Evolutionary conservation across 164 flowering plant genomes (phyloP), one percentile per base, ranked within the genome.

Genomic region (Houttuynia cordata): DNA sequence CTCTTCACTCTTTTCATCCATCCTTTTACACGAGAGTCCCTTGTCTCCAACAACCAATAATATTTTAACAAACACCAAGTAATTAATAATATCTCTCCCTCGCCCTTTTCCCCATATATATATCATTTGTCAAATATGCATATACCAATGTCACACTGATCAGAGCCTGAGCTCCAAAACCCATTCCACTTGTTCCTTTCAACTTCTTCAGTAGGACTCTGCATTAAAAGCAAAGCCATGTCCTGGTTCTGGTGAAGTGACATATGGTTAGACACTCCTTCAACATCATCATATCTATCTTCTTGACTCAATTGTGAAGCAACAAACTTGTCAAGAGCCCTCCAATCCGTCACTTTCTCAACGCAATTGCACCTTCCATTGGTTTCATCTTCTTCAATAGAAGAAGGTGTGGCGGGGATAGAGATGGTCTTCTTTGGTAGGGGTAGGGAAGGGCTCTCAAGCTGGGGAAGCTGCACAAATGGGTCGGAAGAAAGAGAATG

Each of bases 291-390:
- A 64, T 51, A 71, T 58, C 73, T 63, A 30, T 80, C 80, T 62
- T 75, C 88, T n/a, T 90, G 93, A 58, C 97, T 91, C 79, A 87
- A 56, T 64, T 91, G 97, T 18, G 97, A 87, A 14, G 98, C 98
- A 22, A 89, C 96, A 74, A 92, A 85, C 82, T 79, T 87, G 71
- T 92, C 98, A 12, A 92, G 80, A 13, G 79, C 85, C 61, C 96
- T 85, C 98, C 98, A 92, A 65, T 87, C 96, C 1, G 87, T 82
- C 70, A 86, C 88, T 66, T 79, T 79, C 65, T 75, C 71, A 14
- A 17, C 58, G 60, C 53, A 64, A 20, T 63, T 65, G 54, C 49
- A 47, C 50, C 54, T 57, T 62, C 65, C 62, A 6, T 7, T 41
- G 23, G 45, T 57, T 0, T 71, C 68, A 21, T 77, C 68, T n/a